A percentile compares a stretch with the other conserved stretches of the same genome.
Conservation (phyloP, 306 rosid species). For the Geum urbanum region DNA sequence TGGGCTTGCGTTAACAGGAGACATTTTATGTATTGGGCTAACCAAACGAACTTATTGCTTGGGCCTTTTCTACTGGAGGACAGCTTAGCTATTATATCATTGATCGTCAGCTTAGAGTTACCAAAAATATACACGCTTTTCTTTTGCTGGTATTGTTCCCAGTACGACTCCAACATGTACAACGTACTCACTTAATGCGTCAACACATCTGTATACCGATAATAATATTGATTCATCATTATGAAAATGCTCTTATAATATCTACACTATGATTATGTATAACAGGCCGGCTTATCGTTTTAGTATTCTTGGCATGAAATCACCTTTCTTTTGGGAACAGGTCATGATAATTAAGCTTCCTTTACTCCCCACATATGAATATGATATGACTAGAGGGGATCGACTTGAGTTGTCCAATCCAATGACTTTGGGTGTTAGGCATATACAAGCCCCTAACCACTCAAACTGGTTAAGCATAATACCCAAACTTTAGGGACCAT, state of each 20-base stretch:
- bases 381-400: conserved; percentile 5
- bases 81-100: too few species aligned
- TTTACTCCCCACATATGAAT: not conserved
- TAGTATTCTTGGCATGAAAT: conserved; percentile 2
- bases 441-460: conserved; percentile 9
- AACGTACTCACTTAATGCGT: not conserved
- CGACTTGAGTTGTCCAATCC: conserved; percentile 30
- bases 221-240: not conserved
- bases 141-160: too few species aligned
- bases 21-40: not conserved
- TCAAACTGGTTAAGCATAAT: conserved; percentile 1
- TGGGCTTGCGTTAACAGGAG: not conserved
- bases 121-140: too few species aligned
- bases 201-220: not conserved
- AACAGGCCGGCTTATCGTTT: not conserved
- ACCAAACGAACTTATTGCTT: not conserved
- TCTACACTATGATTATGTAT: not conserved
- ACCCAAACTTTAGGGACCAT: conserved; percentile 28
- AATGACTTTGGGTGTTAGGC: conserved; percentile 17
- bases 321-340: conserved; percentile 23
- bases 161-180: too few species aligned
- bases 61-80: not conserved
- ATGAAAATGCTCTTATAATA: not conserved
- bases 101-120: too few species aligned
- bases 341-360: conserved; percentile 15